Conservation (phyloP, 306 rosid genomes). For the Ormosia semicastrata region DNA sequence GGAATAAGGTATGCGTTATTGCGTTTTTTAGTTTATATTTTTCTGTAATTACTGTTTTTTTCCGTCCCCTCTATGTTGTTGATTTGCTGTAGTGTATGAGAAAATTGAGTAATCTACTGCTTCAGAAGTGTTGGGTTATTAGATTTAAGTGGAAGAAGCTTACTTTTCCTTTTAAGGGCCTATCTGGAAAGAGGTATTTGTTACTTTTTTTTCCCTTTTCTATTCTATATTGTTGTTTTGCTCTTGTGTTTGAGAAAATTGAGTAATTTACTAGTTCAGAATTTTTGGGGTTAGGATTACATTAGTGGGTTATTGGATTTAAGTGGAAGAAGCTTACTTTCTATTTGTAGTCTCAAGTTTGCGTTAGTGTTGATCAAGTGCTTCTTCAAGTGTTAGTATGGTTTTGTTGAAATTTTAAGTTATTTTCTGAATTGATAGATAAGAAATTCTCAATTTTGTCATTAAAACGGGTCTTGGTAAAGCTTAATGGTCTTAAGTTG, state of each 20-base stretch:
- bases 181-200: background rate
- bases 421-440: background rate
- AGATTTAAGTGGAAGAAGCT: conserved; percentile 4
- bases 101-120: background rate
- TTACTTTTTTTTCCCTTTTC: background rate
- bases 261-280: background rate
- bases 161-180: conserved; percentile 3
- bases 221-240: background rate
- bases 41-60: too few relatives aligned
- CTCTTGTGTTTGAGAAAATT: background rate
- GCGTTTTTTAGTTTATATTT: background rate
- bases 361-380: background rate
- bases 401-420: background rate
- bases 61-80: background rate
- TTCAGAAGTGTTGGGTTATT: background rate
- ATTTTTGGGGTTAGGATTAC: background rate
- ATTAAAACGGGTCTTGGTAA: background rate
- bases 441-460: background rate
- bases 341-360: background rate
- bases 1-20: background rate
- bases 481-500: background rate
- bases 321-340: background rate
- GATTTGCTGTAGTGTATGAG: background rate
- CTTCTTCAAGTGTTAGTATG: background rate
- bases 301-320: conserved; percentile 4